These are phyloP conservation scores for Sclerotinia nivalis DNA, from an alignment of 2,329 filamentous ascomycete species.

Conservation along the genomic window DNA sequence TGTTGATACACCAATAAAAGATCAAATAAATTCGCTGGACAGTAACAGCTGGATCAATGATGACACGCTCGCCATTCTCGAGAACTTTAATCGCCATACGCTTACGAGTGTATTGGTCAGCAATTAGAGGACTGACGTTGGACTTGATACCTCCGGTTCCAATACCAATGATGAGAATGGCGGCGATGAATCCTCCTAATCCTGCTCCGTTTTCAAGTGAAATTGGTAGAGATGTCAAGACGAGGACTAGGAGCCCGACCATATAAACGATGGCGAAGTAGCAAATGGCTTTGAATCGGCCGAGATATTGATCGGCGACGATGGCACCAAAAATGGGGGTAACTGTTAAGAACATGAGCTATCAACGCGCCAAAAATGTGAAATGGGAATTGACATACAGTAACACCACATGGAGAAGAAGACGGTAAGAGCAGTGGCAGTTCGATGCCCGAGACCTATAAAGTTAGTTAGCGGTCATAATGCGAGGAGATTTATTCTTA, in stretches of 20 bases:
- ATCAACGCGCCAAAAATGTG: not conserved
- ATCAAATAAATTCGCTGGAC: constrained; percentile 47
- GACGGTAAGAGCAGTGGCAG: constrained; percentile 53
- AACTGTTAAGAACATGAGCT: constrained; percentile 20
- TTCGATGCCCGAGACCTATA: constrained; percentile 52
- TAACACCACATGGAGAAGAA: constrained; percentile 56
- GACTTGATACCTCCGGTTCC: constrained; percentile 60
- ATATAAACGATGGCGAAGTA: constrained; percentile 49
- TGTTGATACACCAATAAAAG: constrained; percentile 71
- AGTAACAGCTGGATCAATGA: constrained; percentile 60
- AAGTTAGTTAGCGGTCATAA: not conserved
- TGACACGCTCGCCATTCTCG: constrained; percentile 58
- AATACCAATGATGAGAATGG: constrained; percentile 50
- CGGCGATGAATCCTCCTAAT: constrained; percentile 53
- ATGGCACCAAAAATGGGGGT: constrained; percentile 47
- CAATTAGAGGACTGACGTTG: constrained; percentile 64
- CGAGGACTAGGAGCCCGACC: constrained; percentile 55
- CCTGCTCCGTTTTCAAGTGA: constrained; percentile 46
- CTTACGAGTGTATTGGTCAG: constrained; percentile 54
- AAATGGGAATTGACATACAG: constrained; percentile 39
- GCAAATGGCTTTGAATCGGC: constrained; percentile 63
- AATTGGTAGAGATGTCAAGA: constrained; percentile 53
- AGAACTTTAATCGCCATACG: constrained; percentile 48
- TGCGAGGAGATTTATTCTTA: not conserved
- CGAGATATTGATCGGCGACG: constrained; percentile 57